Evolutionary conservation across 2,329 filamentous ascomycete species (phyloP).

Genomic region (Oidium heveae): DNA sequence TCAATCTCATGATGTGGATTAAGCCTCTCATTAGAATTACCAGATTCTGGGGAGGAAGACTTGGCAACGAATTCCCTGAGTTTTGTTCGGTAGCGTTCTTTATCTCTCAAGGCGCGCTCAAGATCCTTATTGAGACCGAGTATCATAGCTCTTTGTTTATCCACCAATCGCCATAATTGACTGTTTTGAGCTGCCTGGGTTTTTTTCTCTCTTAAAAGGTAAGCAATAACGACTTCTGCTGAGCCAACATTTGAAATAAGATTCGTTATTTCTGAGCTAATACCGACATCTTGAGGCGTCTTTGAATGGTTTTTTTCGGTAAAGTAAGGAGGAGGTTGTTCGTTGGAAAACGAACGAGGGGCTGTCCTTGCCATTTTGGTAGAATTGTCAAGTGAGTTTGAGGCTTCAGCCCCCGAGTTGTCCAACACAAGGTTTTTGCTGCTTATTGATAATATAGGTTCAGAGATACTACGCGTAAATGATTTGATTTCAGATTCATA

Average conservation of each 20-base stretch:
- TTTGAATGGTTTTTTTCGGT: constrained; percentile 36
- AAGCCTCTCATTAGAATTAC: constrained; percentile 10
- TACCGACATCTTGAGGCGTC: constrained; percentile 25
- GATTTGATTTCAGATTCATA: constrained; percentile 11
- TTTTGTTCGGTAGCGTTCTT: constrained; percentile 79
- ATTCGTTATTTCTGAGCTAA: constrained; percentile 48
- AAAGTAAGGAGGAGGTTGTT: constrained; percentile 67
- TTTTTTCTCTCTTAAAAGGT: constrained; percentile 76
- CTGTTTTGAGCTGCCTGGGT: constrained; percentile 70
- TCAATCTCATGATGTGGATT: constrained; percentile 3
- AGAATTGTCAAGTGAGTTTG: constrained; percentile 10
- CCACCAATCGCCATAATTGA: constrained; percentile 83
- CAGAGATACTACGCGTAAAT: constrained; percentile 13
- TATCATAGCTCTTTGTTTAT: constrained; percentile 89
- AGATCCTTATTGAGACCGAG: constrained; percentile 84
- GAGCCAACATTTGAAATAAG: constrained; percentile 70
- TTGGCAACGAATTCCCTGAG: constrained; percentile 44
- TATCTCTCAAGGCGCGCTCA: constrained; percentile 74
- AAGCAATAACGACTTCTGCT: constrained; percentile 66
- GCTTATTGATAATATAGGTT: constrained; percentile 10
- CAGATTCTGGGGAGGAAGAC: constrained; percentile 11
- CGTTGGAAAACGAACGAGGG: constrained; percentile 67
- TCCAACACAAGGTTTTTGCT: constrained; percentile 6
- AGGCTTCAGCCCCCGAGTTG: constrained; percentile 10
- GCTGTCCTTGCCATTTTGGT: constrained; percentile 11